Evolutionary conservation across 495 filamentous ascomycete species (phyloP).

Genomic region (Penicillium paxilli): DNA sequence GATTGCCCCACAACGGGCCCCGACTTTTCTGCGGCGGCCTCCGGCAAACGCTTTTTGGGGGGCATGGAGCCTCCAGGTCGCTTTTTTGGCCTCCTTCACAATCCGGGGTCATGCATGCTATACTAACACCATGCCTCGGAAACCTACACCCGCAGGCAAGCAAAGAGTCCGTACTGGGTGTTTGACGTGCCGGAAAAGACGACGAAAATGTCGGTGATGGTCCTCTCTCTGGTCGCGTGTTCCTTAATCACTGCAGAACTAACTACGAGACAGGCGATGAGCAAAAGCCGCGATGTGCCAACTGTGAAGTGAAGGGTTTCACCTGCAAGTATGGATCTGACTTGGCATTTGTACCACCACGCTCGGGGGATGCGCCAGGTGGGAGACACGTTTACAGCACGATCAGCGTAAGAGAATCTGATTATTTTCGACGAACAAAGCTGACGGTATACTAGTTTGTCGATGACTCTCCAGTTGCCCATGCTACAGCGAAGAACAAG

Average conservation of each 20-base stretch:
- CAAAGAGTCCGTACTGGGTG: conserved; percentile 29
- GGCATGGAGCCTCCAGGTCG: conserved; percentile 19
- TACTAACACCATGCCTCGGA: conserved; percentile 23
- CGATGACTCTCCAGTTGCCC: conserved; percentile 20
- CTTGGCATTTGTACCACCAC: conserved; percentile 21
- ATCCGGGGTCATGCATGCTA: conserved; percentile 16
- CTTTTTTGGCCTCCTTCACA: conserved; percentile 11
- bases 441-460: conserved; percentile 17
- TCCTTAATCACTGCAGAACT: not conserved
- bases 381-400: conserved; percentile 14
- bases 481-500: not conserved
- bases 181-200: conserved; percentile 26
- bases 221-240: not conserved
- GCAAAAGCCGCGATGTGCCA: conserved; percentile 29
- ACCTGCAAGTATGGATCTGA: conserved; percentile 27
- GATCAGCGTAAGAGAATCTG: conserved; percentile 19
- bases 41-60: conserved; percentile 14
- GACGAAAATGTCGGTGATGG: conserved; percentile 25
- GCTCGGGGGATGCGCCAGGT: conserved; percentile 6
- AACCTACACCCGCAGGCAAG: conserved; percentile 27
- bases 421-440: not conserved
- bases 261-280: conserved; percentile 21
- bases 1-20: conserved; percentile 8
- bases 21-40: conserved; percentile 9
- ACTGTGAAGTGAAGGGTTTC: conserved; percentile 29